Evolutionary conservation across 805 yeast genomes (phyloP).

Genomic region (Ogataea nitratoaversa): DNA sequence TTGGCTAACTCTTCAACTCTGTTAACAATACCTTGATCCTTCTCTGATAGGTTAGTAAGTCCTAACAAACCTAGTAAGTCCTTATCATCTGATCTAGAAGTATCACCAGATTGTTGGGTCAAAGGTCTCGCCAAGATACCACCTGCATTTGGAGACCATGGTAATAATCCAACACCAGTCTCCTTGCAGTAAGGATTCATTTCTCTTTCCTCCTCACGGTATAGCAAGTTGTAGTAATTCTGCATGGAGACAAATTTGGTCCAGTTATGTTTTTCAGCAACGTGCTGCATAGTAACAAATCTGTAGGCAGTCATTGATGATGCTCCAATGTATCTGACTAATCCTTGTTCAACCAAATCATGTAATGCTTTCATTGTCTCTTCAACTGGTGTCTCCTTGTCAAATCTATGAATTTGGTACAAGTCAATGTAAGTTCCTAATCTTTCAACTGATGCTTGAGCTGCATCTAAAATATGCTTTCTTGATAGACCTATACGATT

Average conservation of each 20-base stretch:
- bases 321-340: conserved; percentile 56
- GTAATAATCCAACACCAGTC: conserved; percentile 53
- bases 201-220: conserved; percentile 66
- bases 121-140: conserved; percentile 52
- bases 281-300: conserved; percentile 49
- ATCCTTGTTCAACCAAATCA: conserved; percentile 44
- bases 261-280: conserved; percentile 57
- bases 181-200: conserved; percentile 50
- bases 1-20: conserved; percentile 52
- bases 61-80: conserved; percentile 5
- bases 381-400: conserved; percentile 41
- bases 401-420: conserved; percentile 54
- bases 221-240: conserved; percentile 49
- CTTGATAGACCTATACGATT: conserved; percentile 41
- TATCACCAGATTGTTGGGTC: conserved; percentile 1
- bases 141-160: conserved; percentile 60
- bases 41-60: conserved; percentile 10
- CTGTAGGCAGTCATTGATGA: conserved; percentile 55
- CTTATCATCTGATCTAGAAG: conserved; percentile 1
- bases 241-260: conserved; percentile 58
- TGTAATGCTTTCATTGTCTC: conserved; percentile 57
- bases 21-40: conserved; percentile 21
- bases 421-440: conserved; percentile 50
- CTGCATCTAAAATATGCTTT: conserved; percentile 45
- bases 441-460: conserved; percentile 35